Base-by-base conservation (phyloP, 164 flowering plant species). In the Dillenia suffruticosa region DNA sequence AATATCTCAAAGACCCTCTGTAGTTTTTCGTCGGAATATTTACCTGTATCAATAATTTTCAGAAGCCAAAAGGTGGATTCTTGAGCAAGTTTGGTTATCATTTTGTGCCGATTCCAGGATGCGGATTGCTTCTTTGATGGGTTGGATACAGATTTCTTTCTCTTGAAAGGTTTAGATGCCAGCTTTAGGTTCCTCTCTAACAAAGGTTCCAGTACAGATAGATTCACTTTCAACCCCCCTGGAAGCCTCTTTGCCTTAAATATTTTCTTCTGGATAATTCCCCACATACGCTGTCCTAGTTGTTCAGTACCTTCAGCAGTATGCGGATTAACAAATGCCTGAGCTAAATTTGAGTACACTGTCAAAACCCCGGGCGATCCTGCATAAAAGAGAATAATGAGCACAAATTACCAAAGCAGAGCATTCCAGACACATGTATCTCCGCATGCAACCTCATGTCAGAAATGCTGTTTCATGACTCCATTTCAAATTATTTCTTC, bases 231-330 rank as follows among this genome's bases (percentile, higher is more conserved):
- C 48, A 77, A 87, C 40, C 83, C 85, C 73, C 72, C 82, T 0
- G 97, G 99, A 66, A 76, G 74, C 45, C 86, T 87, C 66, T 88
- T 94, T 10, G 86, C 86, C 76, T 89, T 91, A 58, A 94, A 79
- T 54, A 94, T 79, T 57, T 85, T 89, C 85, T 83, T 87, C 51
- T 91, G 95, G 63, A 94, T 56, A 63, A 91, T 89, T 53, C 95
- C 96, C 81, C 80, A 87, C 24, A 94, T 87, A 3, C 96, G 87
- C 78, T 94, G 93, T 58, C 78, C 87, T 63, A 94, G 88, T 77
- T 94, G 97, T 63, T 84, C 90, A 47, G 78, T 84, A 55, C 80
- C 82, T 78, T 86, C 96, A 26, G 75, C 68, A 49, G 81, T 78
- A 59, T 80, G 78, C 12, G 86, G 89, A 57, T 82, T 84, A n/a